These are phyloP conservation scores for Kregervanrija delftensis DNA, from an alignment of 805 yeast genomes.

Conservation along the genomic window DNA sequence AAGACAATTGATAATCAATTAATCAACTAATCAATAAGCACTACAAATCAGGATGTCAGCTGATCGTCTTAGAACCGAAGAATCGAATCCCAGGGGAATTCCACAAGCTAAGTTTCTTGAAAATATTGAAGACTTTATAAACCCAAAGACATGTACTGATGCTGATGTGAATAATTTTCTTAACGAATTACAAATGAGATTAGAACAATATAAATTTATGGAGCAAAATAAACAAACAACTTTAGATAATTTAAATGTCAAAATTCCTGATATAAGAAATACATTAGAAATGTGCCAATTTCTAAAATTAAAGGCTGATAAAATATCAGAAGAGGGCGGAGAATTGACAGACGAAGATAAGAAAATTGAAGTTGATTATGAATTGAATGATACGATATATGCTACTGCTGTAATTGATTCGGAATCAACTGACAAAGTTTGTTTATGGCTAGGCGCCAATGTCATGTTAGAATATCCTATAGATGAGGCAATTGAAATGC, in stretches of 20 bases:
- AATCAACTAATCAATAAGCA: neutral
- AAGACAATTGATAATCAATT: neutral
- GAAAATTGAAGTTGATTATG: constrained; percentile 70
- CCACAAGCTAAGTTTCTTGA: constrained; percentile 95
- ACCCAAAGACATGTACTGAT: constrained; percentile 29
- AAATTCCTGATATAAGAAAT: constrained; percentile 89
- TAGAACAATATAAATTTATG: constrained; percentile 89
- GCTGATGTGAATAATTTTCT: constrained; percentile 40
- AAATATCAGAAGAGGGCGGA: constrained; percentile 24
- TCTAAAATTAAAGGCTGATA: constrained; percentile 42
- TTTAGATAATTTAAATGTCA: constrained; percentile 46
- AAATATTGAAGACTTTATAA: constrained; percentile 68
- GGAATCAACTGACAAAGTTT: constrained; percentile 51
- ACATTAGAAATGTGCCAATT: constrained; percentile 69
- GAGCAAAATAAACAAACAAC: constrained; percentile 48
- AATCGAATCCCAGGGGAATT: constrained; percentile 85
- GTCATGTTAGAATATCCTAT: constrained; percentile 94
- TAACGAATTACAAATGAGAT: constrained; percentile 73
- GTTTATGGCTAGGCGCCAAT: constrained; percentile 96
- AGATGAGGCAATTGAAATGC: constrained; percentile 74
- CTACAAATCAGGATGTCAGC: constrained; percentile 6
- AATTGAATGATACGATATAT: constrained; percentile 86
- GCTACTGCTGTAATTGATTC: constrained; percentile 72
- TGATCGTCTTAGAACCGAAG: constrained; percentile 38
- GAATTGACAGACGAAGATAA: constrained; percentile 29